Base-by-base conservation (phyloP, 371 early-diverging fungal genomes). In the Mucor circinelloides region DNA sequence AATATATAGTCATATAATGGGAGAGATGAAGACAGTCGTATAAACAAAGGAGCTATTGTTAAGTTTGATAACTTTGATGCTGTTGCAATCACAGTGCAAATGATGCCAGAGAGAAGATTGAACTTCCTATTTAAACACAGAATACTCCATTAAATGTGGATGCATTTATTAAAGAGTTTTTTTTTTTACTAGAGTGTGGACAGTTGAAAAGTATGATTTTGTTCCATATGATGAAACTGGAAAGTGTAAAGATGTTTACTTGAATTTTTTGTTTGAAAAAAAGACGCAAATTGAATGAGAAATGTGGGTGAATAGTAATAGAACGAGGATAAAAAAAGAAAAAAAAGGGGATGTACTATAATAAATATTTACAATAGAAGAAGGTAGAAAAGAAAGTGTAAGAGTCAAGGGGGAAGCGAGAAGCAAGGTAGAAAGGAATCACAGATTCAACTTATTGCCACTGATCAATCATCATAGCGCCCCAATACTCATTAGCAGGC, bases 381-480 rank as follows among this genome's bases (percentile, higher is more conserved):
- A 19, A 56, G 2, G n/a, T 2, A 56, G 30, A 19, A 56, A 12
- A 58, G 21, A 58, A 15, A 9, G 19, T 15, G 9, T 19, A 19
- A 19, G 3, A 19, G 23, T 23, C 1, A 23, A 48, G 21, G 48
- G 21, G 48, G 23, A 23, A 23, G 42, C 2, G 42, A 42, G 42
- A 42, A n/a, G n/a, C n/a, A 46, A 25, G 27, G 13, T 13, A 15
- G 52, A 23, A 25, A 15, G 52, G 15, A 23, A 23, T 52, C 34
- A 62, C 21, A 50, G 25, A 38, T 19, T 34, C 25, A 1, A n/a
- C 32, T 58, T 46, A 36, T 27, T 65, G 65, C 65, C 65, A 65
- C 48, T 44, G 58, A 65, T 58, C 58, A 58, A 65, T 34, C 36
- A 58, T 27, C 65, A 65, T 65, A 25, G 46, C 50, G 6, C 65